Evolutionary conservation across 805 yeast species (phyloP), one percentile per base, ranked within the genome.

Genomic region (Komagataella pastoris): DNA sequence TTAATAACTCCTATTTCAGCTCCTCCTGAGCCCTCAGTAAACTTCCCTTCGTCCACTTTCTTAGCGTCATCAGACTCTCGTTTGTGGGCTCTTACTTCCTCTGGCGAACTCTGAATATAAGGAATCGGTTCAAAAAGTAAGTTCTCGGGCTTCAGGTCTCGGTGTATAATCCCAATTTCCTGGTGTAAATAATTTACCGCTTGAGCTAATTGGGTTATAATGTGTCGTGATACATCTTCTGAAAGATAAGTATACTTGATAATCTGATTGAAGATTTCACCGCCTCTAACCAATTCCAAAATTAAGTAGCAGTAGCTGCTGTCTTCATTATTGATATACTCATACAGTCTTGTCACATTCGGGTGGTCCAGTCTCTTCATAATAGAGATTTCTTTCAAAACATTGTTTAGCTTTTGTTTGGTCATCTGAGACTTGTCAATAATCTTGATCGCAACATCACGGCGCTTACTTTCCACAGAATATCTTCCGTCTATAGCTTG

Each of bases 101-200:
- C 57, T 53, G 60, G 52, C 18, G 74, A 55, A 17, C 79, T 61
- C 2, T 77, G 75, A 5, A 68, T 55, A 51, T 69, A 66, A 1
- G 74, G 73, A 24, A 75, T 76, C 1, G 82, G 84, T 47, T 75
- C 72, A 62, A 83, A 86, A 46, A 85, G 66, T 48, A 85, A 66
- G 62, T 85, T 85, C 57, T 85, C 95, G 1, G 95, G 95, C 65
- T 85, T 85, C 59, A 85, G 85, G 63, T 85, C 95, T 47, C 95
- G 69, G 63, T 85, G 95, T 21, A 85, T 95, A 17, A 79, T 76
- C 3, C 84, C 83, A 14, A 81, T 75, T 54, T 79, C 83, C 51
- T 82, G 82, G 61, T 85, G 95, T 49, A 86, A 67, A 62, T 84
- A 81, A 48, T 83, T 76, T 19, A 85, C 75, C 0, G 91, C 83